Conservation (phyloP, 495 filamentous ascomycete genomes). For the Penicillium arizonense region DNA sequence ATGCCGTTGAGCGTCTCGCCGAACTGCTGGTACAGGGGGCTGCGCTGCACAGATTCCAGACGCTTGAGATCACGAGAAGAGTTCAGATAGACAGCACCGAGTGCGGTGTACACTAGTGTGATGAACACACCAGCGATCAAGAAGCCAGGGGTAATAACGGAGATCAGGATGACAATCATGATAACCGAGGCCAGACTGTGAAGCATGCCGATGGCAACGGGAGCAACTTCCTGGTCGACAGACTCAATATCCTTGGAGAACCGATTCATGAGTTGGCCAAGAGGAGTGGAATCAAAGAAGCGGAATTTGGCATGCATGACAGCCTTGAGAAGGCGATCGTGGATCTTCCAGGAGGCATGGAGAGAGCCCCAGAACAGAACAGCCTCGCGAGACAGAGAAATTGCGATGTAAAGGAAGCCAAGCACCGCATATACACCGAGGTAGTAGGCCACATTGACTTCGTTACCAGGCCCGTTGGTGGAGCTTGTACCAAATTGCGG, state of each 20-base stretch:
- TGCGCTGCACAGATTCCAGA: conserved; percentile 89
- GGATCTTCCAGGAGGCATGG: conserved; percentile 81
- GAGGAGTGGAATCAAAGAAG: conserved; percentile 96
- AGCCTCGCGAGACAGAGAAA: conserved; percentile 77
- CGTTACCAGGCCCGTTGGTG: conserved; percentile 21
- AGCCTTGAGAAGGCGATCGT: conserved; percentile 71
- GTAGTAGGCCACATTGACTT: conserved; percentile 83
- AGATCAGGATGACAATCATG: conserved; percentile 90
- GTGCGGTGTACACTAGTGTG: conserved; percentile 72
- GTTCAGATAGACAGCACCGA: conserved; percentile 85
- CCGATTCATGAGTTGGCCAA: conserved; percentile 96
- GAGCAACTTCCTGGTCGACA: conserved; percentile 93
- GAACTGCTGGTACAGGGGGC: conserved; percentile 96
- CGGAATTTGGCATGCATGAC: conserved; percentile 89
- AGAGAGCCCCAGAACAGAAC: conserved; percentile 92
- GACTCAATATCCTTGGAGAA: conserved; percentile 98
- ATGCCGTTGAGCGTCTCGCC: conserved; percentile 94
- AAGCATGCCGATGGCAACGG: conserved; percentile 77
- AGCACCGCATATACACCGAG: conserved; percentile 79
- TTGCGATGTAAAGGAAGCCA: conserved; percentile 65
- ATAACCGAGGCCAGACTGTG: conserved; percentile 70
- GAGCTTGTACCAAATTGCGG: conserved; percentile 28
- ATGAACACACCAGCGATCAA: conserved; percentile 87
- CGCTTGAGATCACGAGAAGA: conserved; percentile 93
- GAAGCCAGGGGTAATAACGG: conserved; percentile 88